Evolutionary conservation across 257 asterid genomes (phyloP).

Genomic region (Solanum pinnatisectum): DNA sequence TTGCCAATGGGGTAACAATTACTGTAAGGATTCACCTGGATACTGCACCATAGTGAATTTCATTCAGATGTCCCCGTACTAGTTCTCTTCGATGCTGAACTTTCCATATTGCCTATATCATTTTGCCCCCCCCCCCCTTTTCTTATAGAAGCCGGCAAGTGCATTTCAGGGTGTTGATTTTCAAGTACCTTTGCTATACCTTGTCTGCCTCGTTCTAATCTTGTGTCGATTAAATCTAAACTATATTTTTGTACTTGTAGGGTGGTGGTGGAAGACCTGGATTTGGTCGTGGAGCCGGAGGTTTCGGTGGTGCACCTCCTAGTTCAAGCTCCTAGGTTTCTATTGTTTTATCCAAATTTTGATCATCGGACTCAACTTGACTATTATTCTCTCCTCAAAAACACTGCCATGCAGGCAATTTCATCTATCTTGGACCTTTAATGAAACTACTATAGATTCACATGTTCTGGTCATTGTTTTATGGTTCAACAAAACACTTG

Average conservation of each 20-base stretch:
- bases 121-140: not conserved
- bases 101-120: not conserved
- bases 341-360: not conserved
- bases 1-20: not conserved
- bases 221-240: not conserved
- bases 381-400: not conserved
- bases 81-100: not conserved
- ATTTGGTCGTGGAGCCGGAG: conserved; percentile 34
- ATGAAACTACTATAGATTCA: not conserved
- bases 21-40: not conserved
- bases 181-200: not conserved
- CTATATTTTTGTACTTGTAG: not conserved
- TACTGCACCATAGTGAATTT: not conserved
- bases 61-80: not conserved
- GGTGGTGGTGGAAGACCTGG: conserved; percentile 30
- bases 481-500: not conserved
- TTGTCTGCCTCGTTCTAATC: not conserved
- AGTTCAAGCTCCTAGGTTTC: conserved; percentile 24
- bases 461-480: not conserved
- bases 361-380: not conserved
- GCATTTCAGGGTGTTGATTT: not conserved
- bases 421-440: not conserved
- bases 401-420: not conserved
- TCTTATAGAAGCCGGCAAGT: not conserved
- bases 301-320: conserved; percentile 29